Conservation (phyloP, 371 early-diverging fungal species). For the Smittium mucronatum region DNA sequence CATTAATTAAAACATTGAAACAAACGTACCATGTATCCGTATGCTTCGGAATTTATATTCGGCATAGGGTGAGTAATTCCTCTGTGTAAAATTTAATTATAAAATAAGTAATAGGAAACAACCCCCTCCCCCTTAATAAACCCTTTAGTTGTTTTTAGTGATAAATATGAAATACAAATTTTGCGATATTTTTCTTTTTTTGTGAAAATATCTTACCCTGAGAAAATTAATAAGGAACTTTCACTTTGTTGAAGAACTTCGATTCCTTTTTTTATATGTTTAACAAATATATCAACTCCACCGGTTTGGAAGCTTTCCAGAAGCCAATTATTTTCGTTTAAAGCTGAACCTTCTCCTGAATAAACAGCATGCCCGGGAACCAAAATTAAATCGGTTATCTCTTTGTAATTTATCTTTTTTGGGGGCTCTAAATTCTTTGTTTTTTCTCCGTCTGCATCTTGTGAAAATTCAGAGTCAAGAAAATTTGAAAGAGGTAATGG, state of each 20-base stretch:
- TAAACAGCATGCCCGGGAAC: constrained; percentile 37
- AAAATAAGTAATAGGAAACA: no score
- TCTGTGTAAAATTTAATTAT: constrained; percentile 15
- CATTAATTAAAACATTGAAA: no score
- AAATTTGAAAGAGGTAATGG: constrained; percentile 20
- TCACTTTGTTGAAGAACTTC: constrained; percentile 24
- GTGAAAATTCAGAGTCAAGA: constrained; percentile 13
- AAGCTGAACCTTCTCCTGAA: constrained; percentile 22
- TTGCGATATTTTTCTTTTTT: not conserved
- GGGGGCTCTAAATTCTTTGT: constrained; percentile 3
- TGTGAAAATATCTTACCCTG: constrained; percentile 8
- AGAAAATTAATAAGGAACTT: constrained; percentile 28
- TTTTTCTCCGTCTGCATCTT: constrained; percentile 3
- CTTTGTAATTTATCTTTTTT: constrained; percentile 15
- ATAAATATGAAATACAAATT: not conserved
- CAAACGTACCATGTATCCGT: constrained; percentile 30
- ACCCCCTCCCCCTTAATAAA: no score
- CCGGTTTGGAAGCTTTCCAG: constrained; percentile 25
- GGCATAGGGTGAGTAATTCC: constrained; percentile 19
- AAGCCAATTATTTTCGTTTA: constrained; percentile 29
- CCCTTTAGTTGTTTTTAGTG: no score
- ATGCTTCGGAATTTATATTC: constrained; percentile 32
- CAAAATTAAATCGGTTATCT: constrained; percentile 31
- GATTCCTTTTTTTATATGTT: constrained; percentile 28
- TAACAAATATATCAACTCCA: constrained; percentile 30